Evolutionary conservation across 371 early-diverging fungal species (phyloP), one percentile per base, ranked within the genome.

Genomic region (Mortierella sp.): DNA sequence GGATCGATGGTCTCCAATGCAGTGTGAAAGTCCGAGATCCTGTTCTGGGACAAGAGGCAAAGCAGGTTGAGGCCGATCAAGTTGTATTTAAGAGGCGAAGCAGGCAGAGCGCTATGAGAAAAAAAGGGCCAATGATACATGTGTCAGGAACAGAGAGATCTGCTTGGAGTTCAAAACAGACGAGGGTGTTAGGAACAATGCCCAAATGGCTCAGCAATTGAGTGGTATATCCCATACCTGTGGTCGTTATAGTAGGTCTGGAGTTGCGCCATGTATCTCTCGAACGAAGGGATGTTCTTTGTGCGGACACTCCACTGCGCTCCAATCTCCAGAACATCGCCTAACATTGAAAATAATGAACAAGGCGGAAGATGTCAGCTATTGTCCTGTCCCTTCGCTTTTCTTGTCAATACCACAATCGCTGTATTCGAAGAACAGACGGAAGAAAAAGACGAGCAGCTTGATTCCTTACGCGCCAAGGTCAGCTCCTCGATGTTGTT

Each of bases 21-120:
- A 21, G 97, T 95, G 89, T 99, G 98, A 89, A 99, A 99, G 82
- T 98, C 98, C 31, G 98, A 94, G 79, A 98, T 94, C 61, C 96
- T 92, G 92, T 96, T 96, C 88, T 98, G 98, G 48, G 98, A 93
- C 71, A 99, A 91, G 79, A 98, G 92, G 77, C 96, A 94, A 80
- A 98, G 91, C 59, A 99, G 92, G 83, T 99, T 96, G 69, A 99
- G 92, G 5, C 98, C 99, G 46, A 96, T 92, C 71, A 98, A 90
- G 53, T 95, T 94, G 87, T 97, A 96, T 95, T 94, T 95, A 87
- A 95, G 91, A 50, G 91, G 90, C 24, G 98, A 98, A 40, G 91
- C 89, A 69, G 96, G 96, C 55, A 96, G 91, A 34, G 82, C 76
- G n/a, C 90, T 86, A 73, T 90, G 92, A 86, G 4, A 57, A 21